These are phyloP conservation scores for Suillus spraguei DNA, from an alignment of 768 basidiomycete species.

Conservation along the genomic window DNA sequence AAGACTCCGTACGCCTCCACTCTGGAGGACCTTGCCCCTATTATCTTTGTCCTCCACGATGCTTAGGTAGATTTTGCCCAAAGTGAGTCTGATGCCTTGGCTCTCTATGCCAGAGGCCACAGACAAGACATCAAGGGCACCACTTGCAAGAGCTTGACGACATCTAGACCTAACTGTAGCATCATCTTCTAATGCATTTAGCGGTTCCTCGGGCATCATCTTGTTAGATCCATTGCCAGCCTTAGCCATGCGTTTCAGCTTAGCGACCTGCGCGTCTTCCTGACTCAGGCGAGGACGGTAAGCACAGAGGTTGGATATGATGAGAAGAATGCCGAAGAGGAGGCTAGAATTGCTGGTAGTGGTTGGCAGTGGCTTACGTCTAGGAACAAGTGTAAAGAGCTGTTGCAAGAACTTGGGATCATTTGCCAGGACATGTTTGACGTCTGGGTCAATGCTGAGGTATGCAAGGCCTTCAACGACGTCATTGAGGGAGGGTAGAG, in stretches of 20 bases:
- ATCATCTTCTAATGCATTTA: conserved; percentile 60
- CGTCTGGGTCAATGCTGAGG: conserved; percentile 61
- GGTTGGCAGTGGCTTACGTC: conserved; percentile 39
- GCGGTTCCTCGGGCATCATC: conserved; percentile 30
- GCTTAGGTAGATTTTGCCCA: conserved; percentile 66
- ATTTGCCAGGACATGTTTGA: conserved; percentile 64
- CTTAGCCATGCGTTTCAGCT: conserved; percentile 74
- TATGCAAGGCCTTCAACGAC: conserved; percentile 88
- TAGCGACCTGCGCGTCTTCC: conserved; percentile 83
- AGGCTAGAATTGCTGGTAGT: conserved; percentile 49
- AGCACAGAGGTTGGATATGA: conserved; percentile 73
- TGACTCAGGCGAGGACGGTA: conserved; percentile 73
- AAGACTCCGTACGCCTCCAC: conserved; percentile 75
- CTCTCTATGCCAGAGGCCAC: conserved; percentile 65
- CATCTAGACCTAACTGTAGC: conserved; percentile 64
- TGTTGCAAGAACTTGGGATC: conserved; percentile 55
- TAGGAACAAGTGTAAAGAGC: conserved; percentile 60
- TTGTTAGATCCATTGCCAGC: conserved; percentile 37
- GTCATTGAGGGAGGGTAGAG: conserved; percentile 52
- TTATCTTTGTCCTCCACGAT: conserved; percentile 79
- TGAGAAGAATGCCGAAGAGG: conserved; percentile 76
- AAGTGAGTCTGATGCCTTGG: conserved; percentile 54
- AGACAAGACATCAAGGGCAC: conserved; percentile 64
- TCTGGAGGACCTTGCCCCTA: conserved; percentile 74
- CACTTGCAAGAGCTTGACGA: conserved; percentile 56